phyloP scores from a whole-genome alignment of 306 rosid species.

The Mimosa bimucronata region DNA sequence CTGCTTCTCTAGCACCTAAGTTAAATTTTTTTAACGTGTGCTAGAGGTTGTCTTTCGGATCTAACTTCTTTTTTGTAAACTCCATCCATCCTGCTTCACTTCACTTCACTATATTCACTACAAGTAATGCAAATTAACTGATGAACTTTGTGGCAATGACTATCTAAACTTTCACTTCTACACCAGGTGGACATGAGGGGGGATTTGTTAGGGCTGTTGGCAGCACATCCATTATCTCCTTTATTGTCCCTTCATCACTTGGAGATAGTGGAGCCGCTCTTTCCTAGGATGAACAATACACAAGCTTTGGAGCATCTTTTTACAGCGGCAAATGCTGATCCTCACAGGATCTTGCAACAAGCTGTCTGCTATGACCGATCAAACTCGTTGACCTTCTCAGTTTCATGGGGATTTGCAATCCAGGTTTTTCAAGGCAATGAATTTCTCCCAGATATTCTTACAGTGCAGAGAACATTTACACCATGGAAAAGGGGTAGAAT shows the following conservation, averaged over 20 bases:
- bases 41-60: constrained; percentile 13
- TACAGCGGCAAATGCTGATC: constrained; percentile 71
- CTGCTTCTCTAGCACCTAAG: constrained; percentile 5
- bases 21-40: constrained; percentile 3
- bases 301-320: constrained; percentile 72
- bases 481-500: constrained; percentile 76
- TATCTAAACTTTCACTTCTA: background rate
- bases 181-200: constrained; percentile 92
- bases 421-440: constrained; percentile 72
- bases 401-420: constrained; percentile 84
- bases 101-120: background rate
- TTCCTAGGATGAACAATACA: constrained; percentile 65
- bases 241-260: constrained; percentile 89
- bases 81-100: background rate
- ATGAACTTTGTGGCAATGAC: constrained; percentile 11
- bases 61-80: constrained; percentile 14
- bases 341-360: constrained; percentile 80
- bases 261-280: constrained; percentile 75
- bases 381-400: constrained; percentile 69
- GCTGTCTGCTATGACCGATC: constrained; percentile 76
- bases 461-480: constrained; percentile 64
- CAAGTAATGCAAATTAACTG: constrained; percentile 4
- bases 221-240: constrained; percentile 87
- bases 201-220: constrained; percentile 73
- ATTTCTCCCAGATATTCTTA: constrained; percentile 75